Evolutionary conservation across 768 basidiomycete genomes (phyloP), one percentile per base, ranked within the genome.

Genomic region (Filobasidium floriforme): DNA sequence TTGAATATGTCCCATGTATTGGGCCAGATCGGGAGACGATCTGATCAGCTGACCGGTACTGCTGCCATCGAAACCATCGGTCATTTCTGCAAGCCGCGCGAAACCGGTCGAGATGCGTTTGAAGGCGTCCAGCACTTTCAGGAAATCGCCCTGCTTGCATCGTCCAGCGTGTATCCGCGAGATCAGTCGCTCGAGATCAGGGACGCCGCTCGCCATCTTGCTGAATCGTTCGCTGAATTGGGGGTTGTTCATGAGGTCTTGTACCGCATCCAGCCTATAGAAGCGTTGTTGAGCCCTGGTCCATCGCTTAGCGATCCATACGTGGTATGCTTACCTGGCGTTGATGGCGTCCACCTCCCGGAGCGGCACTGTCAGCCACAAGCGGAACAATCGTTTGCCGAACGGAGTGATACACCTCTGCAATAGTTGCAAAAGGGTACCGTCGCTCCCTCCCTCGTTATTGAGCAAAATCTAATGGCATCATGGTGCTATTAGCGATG

Each of bases 321-420:
- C 63, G 12, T 19, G 37, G 19, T 26, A 43, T 11, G 68, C 81
- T 69, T 73, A 90, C 92, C 92, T 83, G 46, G 89, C 87, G 73
- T 94, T 93, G 79, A 99, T 98, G 59, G 89, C 89, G 12, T 83
- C 76, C 41, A 87, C 86, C 44, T 89, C 85, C 37, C 88, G 85
- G 68, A 99, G 80, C 22, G 96, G 96, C 83, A 88, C 88, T 69
- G 91, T 96, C 9, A 99, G 82, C 96, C 96, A 99, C 62, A 94
- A 88, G 49, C 93, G 86, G 84, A 99, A 98, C 32, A 98, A 82
- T 28, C 96, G 85, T 77, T 98, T 98, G 46, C 92, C 96, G 68
- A 91, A 97, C 1, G 96, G 92, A 0, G 96, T 97, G 54, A 88
- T 81, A 73, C 93, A 97, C 66, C 89, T 83, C 43, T 85, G 84